Percentiles rank a stretch among this genome's conserved stretches.
These are phyloP conservation scores for Botrytis aclada DNA, from an alignment of 2,329 filamentous ascomycete species.

Conservation along the genomic window DNA sequence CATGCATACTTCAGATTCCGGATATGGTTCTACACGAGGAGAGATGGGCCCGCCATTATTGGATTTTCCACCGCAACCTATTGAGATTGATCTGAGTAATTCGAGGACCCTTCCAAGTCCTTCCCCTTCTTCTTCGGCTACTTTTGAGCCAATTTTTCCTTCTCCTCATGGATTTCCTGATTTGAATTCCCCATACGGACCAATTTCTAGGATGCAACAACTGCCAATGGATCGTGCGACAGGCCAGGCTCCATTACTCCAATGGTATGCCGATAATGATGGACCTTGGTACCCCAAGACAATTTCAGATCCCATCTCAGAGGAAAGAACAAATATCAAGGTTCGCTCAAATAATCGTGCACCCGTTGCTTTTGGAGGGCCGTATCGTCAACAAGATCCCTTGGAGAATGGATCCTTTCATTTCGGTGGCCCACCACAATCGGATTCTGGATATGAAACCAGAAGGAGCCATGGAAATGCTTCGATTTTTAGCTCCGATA, in stretches of 20 bases:
- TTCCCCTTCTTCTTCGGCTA: conserved; percentile 24
- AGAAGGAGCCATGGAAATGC: conserved; percentile 35
- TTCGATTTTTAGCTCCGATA: conserved; percentile 36
- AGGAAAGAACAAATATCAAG: conserved; percentile 28
- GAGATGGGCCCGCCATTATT: conserved; percentile 33
- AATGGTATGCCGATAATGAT: conserved; percentile 43
- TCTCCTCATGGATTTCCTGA: conserved; percentile 29
- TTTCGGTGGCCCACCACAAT: conserved; percentile 33
- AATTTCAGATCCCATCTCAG: conserved; percentile 31
- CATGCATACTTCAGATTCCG: conserved; percentile 27
- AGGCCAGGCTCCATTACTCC: conserved; percentile 32
- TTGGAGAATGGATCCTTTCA: conserved; percentile 32
- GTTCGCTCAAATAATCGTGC: conserved; percentile 29
- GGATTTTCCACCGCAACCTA: conserved; percentile 32
- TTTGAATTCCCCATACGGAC: conserved; percentile 25
- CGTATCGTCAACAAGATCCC: conserved; percentile 37
- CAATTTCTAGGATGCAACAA: conserved; percentile 27
- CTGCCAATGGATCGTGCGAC: conserved; percentile 27
- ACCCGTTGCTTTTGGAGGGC: conserved; percentile 27
- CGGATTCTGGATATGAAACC: conserved; percentile 40
- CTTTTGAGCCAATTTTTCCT: conserved; percentile 29
- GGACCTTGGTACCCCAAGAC: conserved; percentile 46
- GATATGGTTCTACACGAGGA: conserved; percentile 28
- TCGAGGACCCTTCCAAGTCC: conserved; percentile 34
- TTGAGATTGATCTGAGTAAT: conserved; percentile 35